Base-by-base conservation (phyloP, 441 rosid genomes). In the Adansonia grandidieri region DNA sequence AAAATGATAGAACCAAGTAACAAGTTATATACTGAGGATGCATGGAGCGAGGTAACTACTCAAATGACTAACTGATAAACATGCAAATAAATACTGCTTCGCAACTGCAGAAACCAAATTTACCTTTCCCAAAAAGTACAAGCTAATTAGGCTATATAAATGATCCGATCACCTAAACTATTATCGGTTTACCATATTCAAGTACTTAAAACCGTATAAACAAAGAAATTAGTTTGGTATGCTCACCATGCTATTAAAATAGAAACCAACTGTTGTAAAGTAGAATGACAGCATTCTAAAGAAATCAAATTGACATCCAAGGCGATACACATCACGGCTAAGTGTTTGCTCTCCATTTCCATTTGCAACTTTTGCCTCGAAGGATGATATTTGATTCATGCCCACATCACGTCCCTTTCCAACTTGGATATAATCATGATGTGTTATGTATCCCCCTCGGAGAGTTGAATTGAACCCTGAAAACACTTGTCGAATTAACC, bases 301-400 rank as follows among this genome's bases (percentile, higher is more conserved):
- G 89, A 97, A 97, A 82, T 97, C 98, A 83, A 93, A 91, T 57
- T 93, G 95, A 76, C 90, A 95, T 1, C 98, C 98, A 65, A 96
- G 92, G 76, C 98, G 90, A 82, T 97, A 94, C 80, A 88, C 93
- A 80, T 97, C 99, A 71, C 99, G 99, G 62, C 98, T 92, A 70
- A 97, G 93, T 9, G 98, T 97, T 86, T 94, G 99, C 84, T 97
- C 99, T 32, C 99, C 99, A 77, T 94, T 97, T 82, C 99, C 99
- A 82, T 90, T 97, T 70, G 99, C 98, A 85, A 97, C 98, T 85
- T 95, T 94, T 44, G 99, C 99, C 87, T 97, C 99, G 80, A 97
- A 94, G 58, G 71, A 75, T 13, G 99, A 97, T 83, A 97, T 97
- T 60, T 93, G 98, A 78, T 97, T 97, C 94, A 97, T 90, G 50